Evolutionary conservation across 352 stramenopile genomes (phyloP).

Genomic region (Pythium chondricola): DNA sequence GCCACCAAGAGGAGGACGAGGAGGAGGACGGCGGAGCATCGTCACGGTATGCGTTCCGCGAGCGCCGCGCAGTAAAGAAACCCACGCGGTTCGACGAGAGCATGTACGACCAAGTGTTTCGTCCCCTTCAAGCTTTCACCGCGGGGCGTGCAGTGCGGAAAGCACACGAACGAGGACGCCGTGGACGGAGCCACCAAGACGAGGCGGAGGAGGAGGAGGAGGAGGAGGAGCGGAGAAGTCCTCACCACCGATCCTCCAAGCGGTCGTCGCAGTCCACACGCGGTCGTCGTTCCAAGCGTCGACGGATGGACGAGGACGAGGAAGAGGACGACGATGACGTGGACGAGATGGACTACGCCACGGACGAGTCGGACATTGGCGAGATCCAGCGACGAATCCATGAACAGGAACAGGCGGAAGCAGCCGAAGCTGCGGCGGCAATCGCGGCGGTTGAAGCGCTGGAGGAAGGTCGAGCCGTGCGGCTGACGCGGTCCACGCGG

Average conservation of each 20-base stretch:
- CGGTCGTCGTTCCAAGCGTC: conserved; percentile 2
- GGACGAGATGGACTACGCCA: conserved; percentile 25
- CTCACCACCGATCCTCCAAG: not conserved
- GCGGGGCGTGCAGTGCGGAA: conserved; percentile 8
- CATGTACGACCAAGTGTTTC: conserved; percentile 70
- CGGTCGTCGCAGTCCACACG: conserved; percentile 7
- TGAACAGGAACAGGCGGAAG: conserved; percentile 33
- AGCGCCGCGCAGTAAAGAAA: conserved; percentile 33
- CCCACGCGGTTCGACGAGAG: conserved; percentile 54
- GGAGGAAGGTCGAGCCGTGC: conserved; percentile 2
- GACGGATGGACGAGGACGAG: conserved; percentile 19
- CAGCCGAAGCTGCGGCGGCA: conserved; percentile 16
- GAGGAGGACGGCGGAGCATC: not conserved
- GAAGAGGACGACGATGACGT: conserved; percentile 23
- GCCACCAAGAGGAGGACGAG: conserved; percentile 3
- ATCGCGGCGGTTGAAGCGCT: conserved; percentile 15
- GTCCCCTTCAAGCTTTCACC: conserved; percentile 19
- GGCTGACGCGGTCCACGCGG: conserved; percentile 26
- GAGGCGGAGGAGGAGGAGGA: conserved; percentile 4
- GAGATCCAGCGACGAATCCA: conserved; percentile 48
- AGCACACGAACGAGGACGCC: conserved; percentile 10
- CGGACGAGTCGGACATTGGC: conserved; percentile 44
- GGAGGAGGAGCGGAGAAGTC: not conserved
- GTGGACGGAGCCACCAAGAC: conserved; percentile 10
- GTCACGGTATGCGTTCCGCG: conserved; percentile 30